These are phyloP conservation scores for Talaromyces sp. DNA, from an alignment of 2,329 filamentous ascomycete genomes.

Conservation along the genomic window DNA sequence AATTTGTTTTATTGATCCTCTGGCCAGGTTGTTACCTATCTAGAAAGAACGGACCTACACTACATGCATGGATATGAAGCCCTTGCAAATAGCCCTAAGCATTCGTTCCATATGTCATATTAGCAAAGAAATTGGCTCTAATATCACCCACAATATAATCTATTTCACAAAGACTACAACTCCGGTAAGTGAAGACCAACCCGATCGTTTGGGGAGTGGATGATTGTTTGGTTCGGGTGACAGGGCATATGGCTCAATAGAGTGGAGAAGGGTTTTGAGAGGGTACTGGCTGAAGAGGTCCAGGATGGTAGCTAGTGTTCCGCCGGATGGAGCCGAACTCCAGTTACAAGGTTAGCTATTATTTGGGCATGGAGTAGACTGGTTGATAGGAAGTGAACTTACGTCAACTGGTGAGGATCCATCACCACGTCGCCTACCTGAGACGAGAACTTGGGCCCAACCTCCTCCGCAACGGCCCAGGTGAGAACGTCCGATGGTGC, in stretches of 20 bases:
- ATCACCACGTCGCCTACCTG: not conserved
- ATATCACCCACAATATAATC: not conserved
- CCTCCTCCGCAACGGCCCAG: not conserved
- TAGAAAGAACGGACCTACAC: not conserved
- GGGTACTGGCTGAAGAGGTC: slow-evolving; percentile 1
- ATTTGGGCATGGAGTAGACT: not conserved
- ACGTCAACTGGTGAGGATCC: not conserved
- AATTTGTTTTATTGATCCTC: not conserved
- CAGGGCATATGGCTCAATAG: slow-evolving; percentile 4
- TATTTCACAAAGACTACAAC: not conserved
- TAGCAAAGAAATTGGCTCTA: not conserved
- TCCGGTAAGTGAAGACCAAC: not conserved
- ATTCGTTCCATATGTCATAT: not conserved
- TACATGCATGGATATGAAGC: not conserved
- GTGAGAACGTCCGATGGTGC: slow-evolving; percentile 11
- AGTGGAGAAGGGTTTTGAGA: not conserved
- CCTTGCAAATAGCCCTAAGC: not conserved
- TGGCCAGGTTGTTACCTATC: too few species aligned
- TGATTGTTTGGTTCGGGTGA: not conserved
- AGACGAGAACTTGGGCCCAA: not conserved
- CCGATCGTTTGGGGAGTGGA: not conserved
- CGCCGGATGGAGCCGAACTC: slow-evolving; percentile 7
- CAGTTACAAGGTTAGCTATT: not conserved
- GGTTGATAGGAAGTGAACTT: not conserved
- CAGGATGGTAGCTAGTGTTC: slow-evolving; percentile 5